Conservation (phyloP, 129 eudicot species). For the Chrysanthemum seticuspe region DNA sequence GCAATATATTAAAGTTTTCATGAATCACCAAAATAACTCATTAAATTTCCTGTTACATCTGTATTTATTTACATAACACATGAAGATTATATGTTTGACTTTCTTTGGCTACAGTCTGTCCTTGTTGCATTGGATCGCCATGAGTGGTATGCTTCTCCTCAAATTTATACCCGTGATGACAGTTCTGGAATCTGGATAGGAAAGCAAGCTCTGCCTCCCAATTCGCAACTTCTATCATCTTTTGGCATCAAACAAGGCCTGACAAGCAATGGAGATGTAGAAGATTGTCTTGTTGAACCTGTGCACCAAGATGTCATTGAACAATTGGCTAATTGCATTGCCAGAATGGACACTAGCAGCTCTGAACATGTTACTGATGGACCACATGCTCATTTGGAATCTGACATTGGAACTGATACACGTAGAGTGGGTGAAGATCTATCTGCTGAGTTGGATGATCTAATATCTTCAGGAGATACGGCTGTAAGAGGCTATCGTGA, state of each 20-base stretch:
- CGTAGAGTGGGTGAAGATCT: slow-evolving; percentile 57
- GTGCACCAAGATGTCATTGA: slow-evolving; percentile 40
- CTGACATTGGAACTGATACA: slow-evolving; percentile 49
- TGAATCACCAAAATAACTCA: too few relatives aligned
- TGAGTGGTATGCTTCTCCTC: slow-evolving; percentile 97
- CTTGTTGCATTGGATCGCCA: slow-evolving; percentile 88
- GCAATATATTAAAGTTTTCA: slow-evolving; percentile 30
- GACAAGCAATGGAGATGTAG: slow-evolving; percentile 24
- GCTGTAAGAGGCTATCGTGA: slow-evolving; percentile 45
- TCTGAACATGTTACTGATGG: slow-evolving; percentile 46
- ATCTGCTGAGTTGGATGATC: slow-evolving; percentile 51
- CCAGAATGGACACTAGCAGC: slow-evolving; percentile 50
- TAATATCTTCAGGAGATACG: slow-evolving; percentile 40
- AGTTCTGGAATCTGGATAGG: slow-evolving; percentile 71
- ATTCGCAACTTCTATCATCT: slow-evolving; percentile 46
- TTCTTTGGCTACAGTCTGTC: slow-evolving; percentile 67
- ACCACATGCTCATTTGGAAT: slow-evolving; percentile 44
- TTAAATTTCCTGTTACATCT: too few relatives aligned
- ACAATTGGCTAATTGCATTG: slow-evolving; percentile 44
- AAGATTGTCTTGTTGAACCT: slow-evolving; percentile 39
- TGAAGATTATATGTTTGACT: not conserved
- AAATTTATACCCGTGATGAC: slow-evolving; percentile 79
- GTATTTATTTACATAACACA: too few relatives aligned
- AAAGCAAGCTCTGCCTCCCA: slow-evolving; percentile 54
- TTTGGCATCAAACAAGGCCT: slow-evolving; percentile 30